A percentile compares a stretch with the other conserved stretches of the same genome.
Conservation (phyloP, 2,329 filamentous ascomycete species). For the Colletotrichum gigasporum region DNA sequence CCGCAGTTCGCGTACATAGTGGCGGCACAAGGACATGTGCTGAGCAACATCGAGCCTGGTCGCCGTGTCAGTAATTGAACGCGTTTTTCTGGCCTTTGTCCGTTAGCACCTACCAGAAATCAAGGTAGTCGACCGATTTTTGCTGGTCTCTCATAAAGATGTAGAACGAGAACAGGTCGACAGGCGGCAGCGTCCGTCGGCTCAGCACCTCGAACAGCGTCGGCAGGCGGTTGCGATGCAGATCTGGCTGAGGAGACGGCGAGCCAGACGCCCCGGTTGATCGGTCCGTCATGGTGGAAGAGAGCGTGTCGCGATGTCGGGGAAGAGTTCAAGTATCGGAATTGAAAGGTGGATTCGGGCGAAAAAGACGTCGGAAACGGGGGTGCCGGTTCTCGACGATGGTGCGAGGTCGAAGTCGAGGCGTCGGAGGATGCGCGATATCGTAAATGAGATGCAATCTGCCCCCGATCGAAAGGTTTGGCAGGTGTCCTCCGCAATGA, state of each 20-base stretch:
- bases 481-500: constrained; percentile 17
- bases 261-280: constrained; percentile 40
- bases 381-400: neutral
- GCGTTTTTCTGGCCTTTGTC: constrained; percentile 8
- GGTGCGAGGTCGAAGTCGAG: constrained; percentile 5
- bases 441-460: constrained; percentile 21
- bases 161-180: constrained; percentile 98
- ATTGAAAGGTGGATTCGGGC: neutral
- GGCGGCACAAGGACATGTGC: constrained; percentile 96
- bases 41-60: constrained; percentile 97
- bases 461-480: constrained; percentile 10
- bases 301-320: neutral
- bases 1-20: constrained; percentile 95
- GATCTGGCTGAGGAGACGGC: constrained; percentile 66
- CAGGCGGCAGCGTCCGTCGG: constrained; percentile 90
- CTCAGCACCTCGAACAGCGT: constrained; percentile 96
- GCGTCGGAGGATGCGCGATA: constrained; percentile 16
- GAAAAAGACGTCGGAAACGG: neutral
- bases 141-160: constrained; percentile 99
- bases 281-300: constrained; percentile 47
- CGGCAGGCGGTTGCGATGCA: constrained; percentile 83
- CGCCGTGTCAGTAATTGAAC: constrained; percentile 27
- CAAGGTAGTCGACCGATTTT: constrained; percentile 95
- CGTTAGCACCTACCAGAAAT: constrained; percentile 82
- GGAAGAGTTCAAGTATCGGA: neutral